Evolutionary conservation across 169 alveolate genomes (phyloP), one percentile per base, ranked within the genome.

Genomic region (Plasmodium falciparum): DNA sequence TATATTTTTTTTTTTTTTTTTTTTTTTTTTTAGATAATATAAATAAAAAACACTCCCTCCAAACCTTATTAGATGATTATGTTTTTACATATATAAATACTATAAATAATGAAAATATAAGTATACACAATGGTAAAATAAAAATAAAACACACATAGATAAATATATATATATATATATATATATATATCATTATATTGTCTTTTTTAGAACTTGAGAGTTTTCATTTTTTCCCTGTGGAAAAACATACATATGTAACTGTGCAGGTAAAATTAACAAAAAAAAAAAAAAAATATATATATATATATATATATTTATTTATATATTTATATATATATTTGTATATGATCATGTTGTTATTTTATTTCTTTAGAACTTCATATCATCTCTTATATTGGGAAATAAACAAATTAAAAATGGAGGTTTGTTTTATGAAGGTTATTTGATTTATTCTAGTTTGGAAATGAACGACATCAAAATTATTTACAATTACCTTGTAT

Each of bases 401-500:
- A 54, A 80, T 52, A 80, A 80, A 56, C 83, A 56, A 47, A 69
- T 80, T 43, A 80, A 80, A n/a, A 54, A 80, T 45, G 90, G 90
- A 1, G 61, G 70, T 2, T 47, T 80, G 6, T 61, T 80, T 29
- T 80, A 67, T 62, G 90, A 80, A 45, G 90, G 90, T 13, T 54
- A 80, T 59, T 67, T 80, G 71, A 26, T 80, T 9, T 80, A 80
- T 49, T 80, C 90, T 12, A 80, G 90, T 49, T 72, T 80, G 13
- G 67, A 69, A 22, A 33, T 80, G 50, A 58, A 24, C 17, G 90
- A 80, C 15, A 80, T 71, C n/a, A 80, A 80, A 61, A 70, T 49
- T 24, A 69, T 80, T 56, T 80, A 80, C 80, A 80, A 80, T 24
- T 80, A 80, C 58, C 58, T 80, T 61, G 90, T 80, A 9, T 80